phyloP scores from a whole-genome alignment of 2,329 filamentous ascomycete genomes.

The Sporothrix luriei region DNA sequence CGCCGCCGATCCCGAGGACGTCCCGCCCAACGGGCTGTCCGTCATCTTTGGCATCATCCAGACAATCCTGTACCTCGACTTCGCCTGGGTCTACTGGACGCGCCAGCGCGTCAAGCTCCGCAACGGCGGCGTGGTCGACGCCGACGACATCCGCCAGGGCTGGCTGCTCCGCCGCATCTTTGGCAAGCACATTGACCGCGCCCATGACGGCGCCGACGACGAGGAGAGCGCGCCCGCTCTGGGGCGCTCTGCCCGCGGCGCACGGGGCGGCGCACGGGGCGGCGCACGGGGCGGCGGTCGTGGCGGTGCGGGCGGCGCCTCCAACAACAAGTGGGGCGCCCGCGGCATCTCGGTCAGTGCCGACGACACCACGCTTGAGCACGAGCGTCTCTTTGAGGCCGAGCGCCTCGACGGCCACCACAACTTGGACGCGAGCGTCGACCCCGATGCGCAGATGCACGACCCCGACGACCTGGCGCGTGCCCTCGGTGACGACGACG shows the following conservation, averaged over 20 bases:
- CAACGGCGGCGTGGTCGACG: conserved; percentile 83
- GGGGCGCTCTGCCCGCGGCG: conserved; percentile 41
- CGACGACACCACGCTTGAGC: conserved; percentile 61
- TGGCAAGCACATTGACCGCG: conserved; percentile 59
- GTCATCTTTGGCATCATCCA: conserved; percentile 87
- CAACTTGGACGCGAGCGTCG: conserved; percentile 52
- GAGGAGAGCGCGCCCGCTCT: conserved; percentile 61
- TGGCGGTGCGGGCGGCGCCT: conserved; percentile 49
- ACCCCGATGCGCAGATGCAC: conserved; percentile 67
- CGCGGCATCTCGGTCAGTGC: conserved; percentile 66
- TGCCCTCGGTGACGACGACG: conserved; percentile 60
- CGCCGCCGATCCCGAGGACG: conserved; percentile 60
- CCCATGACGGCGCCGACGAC: conserved; percentile 56
- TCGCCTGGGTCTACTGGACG: conserved; percentile 95
- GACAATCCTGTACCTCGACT: conserved; percentile 87
- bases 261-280: conserved; percentile 37
- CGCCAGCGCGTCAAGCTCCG: conserved; percentile 92
- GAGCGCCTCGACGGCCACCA: conserved; percentile 46
- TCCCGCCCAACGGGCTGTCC: conserved; percentile 68
- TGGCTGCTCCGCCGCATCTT: conserved; percentile 82
- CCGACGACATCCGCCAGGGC: conserved; percentile 80
- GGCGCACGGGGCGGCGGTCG: conserved; percentile 61
- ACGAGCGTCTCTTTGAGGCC: conserved; percentile 38
- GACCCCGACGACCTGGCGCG: conserved; percentile 67
- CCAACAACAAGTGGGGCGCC: conserved; percentile 64